phyloP scores from a whole-genome alignment of 495 filamentous ascomycete genomes.

The Neurospora sp. region DNA sequence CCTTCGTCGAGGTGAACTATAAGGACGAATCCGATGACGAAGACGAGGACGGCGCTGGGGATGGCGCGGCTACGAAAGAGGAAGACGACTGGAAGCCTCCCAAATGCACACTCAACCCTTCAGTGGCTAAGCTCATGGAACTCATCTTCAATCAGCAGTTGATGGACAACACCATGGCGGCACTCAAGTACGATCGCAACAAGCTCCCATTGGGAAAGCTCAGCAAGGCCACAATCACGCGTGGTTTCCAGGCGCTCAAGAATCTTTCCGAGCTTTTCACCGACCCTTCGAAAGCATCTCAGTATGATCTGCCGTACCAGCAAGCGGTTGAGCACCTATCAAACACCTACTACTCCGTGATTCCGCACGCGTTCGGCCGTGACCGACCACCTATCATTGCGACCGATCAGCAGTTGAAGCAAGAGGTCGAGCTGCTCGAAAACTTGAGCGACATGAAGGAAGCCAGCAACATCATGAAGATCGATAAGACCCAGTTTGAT shows the following conservation, averaged over 20 bases:
- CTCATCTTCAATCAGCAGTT: slow-evolving; percentile 74
- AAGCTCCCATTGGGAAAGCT: slow-evolving; percentile 80
- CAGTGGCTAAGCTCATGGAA: slow-evolving; percentile 56
- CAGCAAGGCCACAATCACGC: slow-evolving; percentile 59
- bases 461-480: slow-evolving; percentile 65
- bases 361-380: slow-evolving; percentile 74
- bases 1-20: slow-evolving; percentile 62
- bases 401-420: slow-evolving; percentile 45
- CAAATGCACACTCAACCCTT: slow-evolving; percentile 45
- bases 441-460: slow-evolving; percentile 75
- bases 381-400: slow-evolving; percentile 56
- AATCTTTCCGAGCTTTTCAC: slow-evolving; percentile 56
- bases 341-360: slow-evolving; percentile 68
- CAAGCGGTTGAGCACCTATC: slow-evolving; percentile 49
- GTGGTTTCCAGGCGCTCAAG: slow-evolving; percentile 63
- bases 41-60: slow-evolving; percentile 44
- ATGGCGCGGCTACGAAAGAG: slow-evolving; percentile 14
- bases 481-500: slow-evolving; percentile 36
- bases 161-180: slow-evolving; percentile 52
- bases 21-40: slow-evolving; percentile 55
- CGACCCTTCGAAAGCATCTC: slow-evolving; percentile 30
- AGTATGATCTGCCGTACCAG: slow-evolving; percentile 1
- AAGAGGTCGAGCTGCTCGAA: slow-evolving; percentile 67
- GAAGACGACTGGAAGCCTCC: slow-evolving; percentile 24
- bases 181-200: slow-evolving; percentile 62